A percentile compares a stretch with the other conserved stretches of the same genome.
These are phyloP conservation scores for Clathrospora elynae DNA, from an alignment of 2,329 filamentous ascomycete genomes.

Conservation along the genomic window DNA sequence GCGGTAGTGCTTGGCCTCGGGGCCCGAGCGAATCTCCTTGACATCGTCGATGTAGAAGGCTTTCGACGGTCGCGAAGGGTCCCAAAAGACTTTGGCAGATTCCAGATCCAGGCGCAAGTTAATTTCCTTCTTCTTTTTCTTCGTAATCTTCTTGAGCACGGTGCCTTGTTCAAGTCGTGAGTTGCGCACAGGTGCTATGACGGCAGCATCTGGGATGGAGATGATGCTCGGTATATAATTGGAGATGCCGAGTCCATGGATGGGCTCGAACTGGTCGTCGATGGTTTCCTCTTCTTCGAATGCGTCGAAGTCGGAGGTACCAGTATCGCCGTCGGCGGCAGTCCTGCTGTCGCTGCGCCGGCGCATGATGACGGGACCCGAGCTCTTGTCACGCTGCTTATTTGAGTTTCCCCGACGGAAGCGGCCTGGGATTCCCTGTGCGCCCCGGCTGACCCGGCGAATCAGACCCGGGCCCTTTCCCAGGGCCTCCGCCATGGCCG, in stretches of 20 bases:
- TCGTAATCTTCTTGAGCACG: conserved; percentile 79
- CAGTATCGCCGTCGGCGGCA: conserved; percentile 57
- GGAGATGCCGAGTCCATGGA: conserved; percentile 52
- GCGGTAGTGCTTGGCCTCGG: conserved; percentile 85
- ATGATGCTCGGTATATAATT: conserved; percentile 36
- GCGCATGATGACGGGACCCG: conserved; percentile 85
- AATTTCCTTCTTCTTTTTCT: conserved; percentile 75
- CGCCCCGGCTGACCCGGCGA: conserved; percentile 81
- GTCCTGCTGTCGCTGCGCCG: conserved; percentile 88
- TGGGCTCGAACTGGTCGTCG: conserved; percentile 51
- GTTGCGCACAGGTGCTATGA: conserved; percentile 74
- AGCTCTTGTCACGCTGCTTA: conserved; percentile 78
- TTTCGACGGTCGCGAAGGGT: conserved; percentile 76
- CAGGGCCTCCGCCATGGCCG: conserved; percentile 67
- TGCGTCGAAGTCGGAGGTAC: conserved; percentile 57
- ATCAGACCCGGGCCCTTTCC: conserved; percentile 73
- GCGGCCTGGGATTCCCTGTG: conserved; percentile 69
- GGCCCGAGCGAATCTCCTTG: conserved; percentile 81
- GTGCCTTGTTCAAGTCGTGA: conserved; percentile 78
- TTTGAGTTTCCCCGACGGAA: conserved; percentile 79
- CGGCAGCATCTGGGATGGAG: conserved; percentile 50
- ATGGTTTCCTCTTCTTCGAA: conserved; percentile 58
- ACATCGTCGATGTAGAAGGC: conserved; percentile 95
- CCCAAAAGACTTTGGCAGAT: conserved; percentile 86
- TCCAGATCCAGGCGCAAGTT: conserved; percentile 80